Evolutionary conservation across 164 flowering plant species (phyloP), one percentile per base, ranked within the genome.

Genomic region (Liriodendron chinense): DNA sequence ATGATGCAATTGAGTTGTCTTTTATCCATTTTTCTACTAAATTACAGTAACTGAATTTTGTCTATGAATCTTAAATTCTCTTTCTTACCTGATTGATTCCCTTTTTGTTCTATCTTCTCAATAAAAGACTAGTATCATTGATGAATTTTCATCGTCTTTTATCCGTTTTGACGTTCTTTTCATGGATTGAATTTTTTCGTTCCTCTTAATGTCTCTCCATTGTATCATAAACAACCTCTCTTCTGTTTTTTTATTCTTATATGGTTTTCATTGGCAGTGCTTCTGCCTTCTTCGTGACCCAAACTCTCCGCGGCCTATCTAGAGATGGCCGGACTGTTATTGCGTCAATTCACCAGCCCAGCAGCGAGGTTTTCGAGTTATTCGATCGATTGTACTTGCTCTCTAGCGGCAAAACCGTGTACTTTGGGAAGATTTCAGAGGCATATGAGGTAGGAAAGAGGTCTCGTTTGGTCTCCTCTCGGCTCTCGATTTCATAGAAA

Each of bases 281-380:
- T 69, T 93, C 98, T 4, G 97, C 98, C 9, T 94, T 94, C 83
- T 94, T 94, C 65, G 98, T 94, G 26, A 93, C 94, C 10, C 97
- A 94, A 82, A 94, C 98, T 2, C 68, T 94, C 9, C 90, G 97
- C 2, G 88, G 86, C 53, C 80, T 96, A 18, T 87, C 99, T 1
- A 83, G 99, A 75, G 97, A 88, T 76, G 97, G 97, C 18, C 85
- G 98, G 79, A 94, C 99, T 20, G 98, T 96, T 5, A 89, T 94
- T 68, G 97, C 98, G 25, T 94, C 99, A 7, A 89, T 96, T 75
- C 99, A 96, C 79, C 99, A 96, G 78, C 99, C 99, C 0, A 94
- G 98, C 80, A 92, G 99, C 81, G 98, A 96, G 77, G 99, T 96
- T 1, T 96, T 96, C 56, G 96, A 96, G 88, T 87, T 96, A 2